Evolutionary conservation across 331 rosid genomes (phyloP), one percentile per base, ranked within the genome.

Genomic region (Saraca asoca): DNA sequence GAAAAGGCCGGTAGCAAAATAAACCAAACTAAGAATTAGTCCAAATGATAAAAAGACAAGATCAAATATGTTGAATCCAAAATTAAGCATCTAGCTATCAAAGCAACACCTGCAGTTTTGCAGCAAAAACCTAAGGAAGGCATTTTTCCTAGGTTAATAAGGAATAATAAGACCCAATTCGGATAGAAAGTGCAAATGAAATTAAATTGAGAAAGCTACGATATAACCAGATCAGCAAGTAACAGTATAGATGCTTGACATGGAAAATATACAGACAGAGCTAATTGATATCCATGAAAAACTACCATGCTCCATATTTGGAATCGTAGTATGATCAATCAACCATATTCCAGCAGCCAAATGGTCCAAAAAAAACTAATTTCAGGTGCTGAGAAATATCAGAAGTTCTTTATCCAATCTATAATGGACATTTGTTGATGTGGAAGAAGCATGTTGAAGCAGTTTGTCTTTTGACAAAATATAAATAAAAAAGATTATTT

Each of bases 291-390:
- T 12, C 17, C 37, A 41, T 17, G 51, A 38, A 39, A 7, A 16
- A 58, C 9, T 15, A 16, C 7, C n/a, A 14, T 48, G 13, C 46
- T 73, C 52, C 33, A 5, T 38, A 29, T 14, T 38, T 35, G 6
- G 42, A 46, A 60, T 14, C 46, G 24, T 20, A 45, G 31, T 24
- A 5, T 37, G 62, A 39, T 31, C 12, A 31, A 13, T 41, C 58
- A 66, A 17, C 9, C 18, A 58, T 49, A 35, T 34, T 46, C 50
- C 59, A 69, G 51, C 11, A 58, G 51, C 59, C 41, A 12, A 50
- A 50, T 50, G 43, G 9, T 59, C 53, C 17, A 70, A 13, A 18
- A 51, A 52, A 15, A 18, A 33, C 42, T 9, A 56, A 68, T 14
- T 55, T 46, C 46, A 33, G 58, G 13, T 11, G 16, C 44, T 16